Conservation (phyloP, 1,284 basidiomycete genomes). For the Ustilago nuda region DNA sequence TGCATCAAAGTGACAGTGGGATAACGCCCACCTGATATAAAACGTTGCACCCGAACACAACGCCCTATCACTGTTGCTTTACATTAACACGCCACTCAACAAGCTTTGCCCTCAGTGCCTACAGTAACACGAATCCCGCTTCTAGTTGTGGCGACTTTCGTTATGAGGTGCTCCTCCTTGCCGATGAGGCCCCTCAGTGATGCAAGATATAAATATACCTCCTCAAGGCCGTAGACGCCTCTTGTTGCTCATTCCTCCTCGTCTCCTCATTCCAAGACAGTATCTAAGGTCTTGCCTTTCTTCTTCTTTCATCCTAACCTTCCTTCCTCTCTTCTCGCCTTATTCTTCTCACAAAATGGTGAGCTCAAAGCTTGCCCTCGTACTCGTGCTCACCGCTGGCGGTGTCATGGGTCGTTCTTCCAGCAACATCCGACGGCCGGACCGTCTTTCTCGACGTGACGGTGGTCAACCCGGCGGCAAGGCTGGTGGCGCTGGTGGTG, state of each 20-base stretch:
- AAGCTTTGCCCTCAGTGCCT: neutral
- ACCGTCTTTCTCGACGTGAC: conserved; percentile 26
- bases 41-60: neutral
- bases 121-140: neutral
- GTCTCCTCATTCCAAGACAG: neutral
- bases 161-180: neutral
- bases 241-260: conserved; percentile 3
- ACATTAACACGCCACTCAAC: neutral
- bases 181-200: neutral
- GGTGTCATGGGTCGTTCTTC: conserved; percentile 32
- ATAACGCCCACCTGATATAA: conserved; percentile 9
- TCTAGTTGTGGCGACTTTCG: neutral
- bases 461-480: neutral
- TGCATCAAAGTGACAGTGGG: neutral
- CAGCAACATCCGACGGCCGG: conserved; percentile 22
- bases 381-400: conserved; percentile 48
- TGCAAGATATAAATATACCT: conserved; percentile 6
- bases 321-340: neutral
- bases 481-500: conserved; percentile 6
- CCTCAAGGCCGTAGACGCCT: too few relatives aligned
- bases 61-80: neutral
- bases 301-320: neutral
- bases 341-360: conserved; percentile 26
- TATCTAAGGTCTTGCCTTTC: neutral
- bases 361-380: conserved; percentile 36